Evolutionary conservation across 73 alveolate genomes (phyloP), one percentile per base, ranked within the genome.

Genomic region (Stentor roeselii): DNA sequence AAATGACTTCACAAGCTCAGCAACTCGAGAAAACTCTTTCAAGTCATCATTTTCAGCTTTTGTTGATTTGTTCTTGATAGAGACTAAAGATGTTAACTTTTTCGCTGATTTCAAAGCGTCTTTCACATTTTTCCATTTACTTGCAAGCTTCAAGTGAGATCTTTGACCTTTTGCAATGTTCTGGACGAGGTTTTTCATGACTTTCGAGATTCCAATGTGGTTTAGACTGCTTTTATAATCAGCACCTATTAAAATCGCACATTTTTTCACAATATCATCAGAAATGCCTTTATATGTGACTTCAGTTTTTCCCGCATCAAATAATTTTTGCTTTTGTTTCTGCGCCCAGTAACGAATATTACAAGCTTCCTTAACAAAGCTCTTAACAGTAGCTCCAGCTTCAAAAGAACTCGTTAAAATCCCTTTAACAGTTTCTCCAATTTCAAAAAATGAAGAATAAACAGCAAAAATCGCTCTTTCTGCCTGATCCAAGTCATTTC

Each of bases 401-500:
- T 67, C 80, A 11, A 15, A 15, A 21, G 2, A 27, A 30, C 42
- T 11, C 27, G 21, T 32, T 1, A 67, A 67, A 67, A 67, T n/a
- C 14, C 34, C 21, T 0, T 21, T 32, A 1, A 67, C 41, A 27
- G 80, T 67, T 15, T 67, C 80, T 21, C 27, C 37, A 11, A 32
- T 32, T 67, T 67, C 80, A 32, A 21, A 67, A 34, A 67, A 67
- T 30, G 50, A 21, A 40, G 37, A 27, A 67, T 67, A 67, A 67
- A 67, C 42, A 67, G 80, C 80, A 67, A 67, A 67, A 67, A 67
- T 34, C 0, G 80, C 80, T 67, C 80, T 67, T 67, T 67, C 80
- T 27, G 80, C 80, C 34, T 67, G 80, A 32, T 67, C 80, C 41
- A 67, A 21, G 11, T 67, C 80, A 67, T 36, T 40, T 30, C 80